These are phyloP conservation scores for Glaciozyma antarctica DNA, from an alignment of 768 basidiomycete genomes.

Conservation along the genomic window DNA sequence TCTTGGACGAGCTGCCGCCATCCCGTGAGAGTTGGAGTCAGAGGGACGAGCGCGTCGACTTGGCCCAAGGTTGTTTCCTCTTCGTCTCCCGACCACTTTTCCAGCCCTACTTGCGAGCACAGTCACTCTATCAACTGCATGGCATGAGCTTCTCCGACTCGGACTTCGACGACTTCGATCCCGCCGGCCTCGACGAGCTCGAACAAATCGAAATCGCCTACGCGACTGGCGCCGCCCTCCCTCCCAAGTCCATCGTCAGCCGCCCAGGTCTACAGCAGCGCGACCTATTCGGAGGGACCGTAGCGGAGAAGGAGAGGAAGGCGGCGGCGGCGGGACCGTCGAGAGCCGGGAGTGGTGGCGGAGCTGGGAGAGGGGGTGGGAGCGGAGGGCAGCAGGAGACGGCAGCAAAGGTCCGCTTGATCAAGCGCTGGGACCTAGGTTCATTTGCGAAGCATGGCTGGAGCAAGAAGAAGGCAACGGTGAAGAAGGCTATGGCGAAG, in stretches of 20 bases:
- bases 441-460: constrained; percentile 63
- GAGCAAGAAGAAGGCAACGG: constrained; percentile 42
- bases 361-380: constrained; percentile 8
- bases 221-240: constrained; percentile 6
- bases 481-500: constrained; percentile 49
- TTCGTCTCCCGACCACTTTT: too few relatives aligned
- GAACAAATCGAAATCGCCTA: constrained; percentile 26
- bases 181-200: constrained; percentile 27
- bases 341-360: neutral
- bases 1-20: neutral
- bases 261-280: constrained; percentile 18
- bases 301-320: neutral
- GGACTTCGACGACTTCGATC: constrained; percentile 26
- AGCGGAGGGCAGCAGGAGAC: constrained; percentile 40
- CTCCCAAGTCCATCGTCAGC: constrained; percentile 16
- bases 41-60: neutral
- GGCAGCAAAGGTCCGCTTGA: constrained; percentile 50
- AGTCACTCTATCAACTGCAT: too few relatives aligned
- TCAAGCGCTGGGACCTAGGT: constrained; percentile 85
- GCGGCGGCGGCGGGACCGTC: constrained; percentile 4
- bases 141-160: constrained; percentile 7
- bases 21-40: neutral
- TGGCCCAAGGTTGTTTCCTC: too few relatives aligned
- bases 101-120: too few relatives aligned
- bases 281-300: constrained; percentile 17